Evolutionary conservation across 768 basidiomycete species (phyloP), one percentile per base, ranked within the genome.

Genomic region (Hygrophorus pudorinus): DNA sequence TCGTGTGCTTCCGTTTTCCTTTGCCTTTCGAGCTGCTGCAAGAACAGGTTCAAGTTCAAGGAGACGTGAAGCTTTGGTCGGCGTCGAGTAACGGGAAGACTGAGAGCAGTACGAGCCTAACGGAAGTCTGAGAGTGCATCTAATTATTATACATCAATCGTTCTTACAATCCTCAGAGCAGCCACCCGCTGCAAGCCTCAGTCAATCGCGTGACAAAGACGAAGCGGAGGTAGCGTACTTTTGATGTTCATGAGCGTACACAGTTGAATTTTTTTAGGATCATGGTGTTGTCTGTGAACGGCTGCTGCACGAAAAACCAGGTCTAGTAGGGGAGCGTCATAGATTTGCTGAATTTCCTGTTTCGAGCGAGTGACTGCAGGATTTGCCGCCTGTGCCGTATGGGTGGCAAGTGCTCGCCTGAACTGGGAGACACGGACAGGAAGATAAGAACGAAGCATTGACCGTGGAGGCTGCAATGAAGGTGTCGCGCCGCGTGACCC

Each of bases 191-290:
- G 56, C 38, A 21, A 30, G 38, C 12, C 21, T 38, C 46, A 27
- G 38, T 43, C 38, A 48, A 34, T 32, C 49, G 46, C 42, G 48
- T 29, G 40, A 38, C 38, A 57, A 49, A 54, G 53, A 58, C 59
- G 60, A 42, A 53, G 53, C 46, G 54, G 35, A 38, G 48, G n/a
- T 29, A 47, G 72, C 84, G 52, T 62, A 88, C 91, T 91, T 66
- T 98, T 98, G 64, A 98, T 98, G 60, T 98, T 98, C 85, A 98
- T 91, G 24, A 98, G 73, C 3, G 94, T 98, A 55, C 93, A 97
- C 27, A 98, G 74, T 65, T 98, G 94, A 24, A 98, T 79, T 70
- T 96, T 90, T 53, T 65, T 73, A 27, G 92, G 82, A 65, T 93
- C 85, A 53, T 96, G 90, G 60, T 85, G 70, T 56, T 81, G 74